Base-by-base conservation (phyloP, 2,329 filamentous ascomycete genomes). In the Talaromyces piceae region DNA sequence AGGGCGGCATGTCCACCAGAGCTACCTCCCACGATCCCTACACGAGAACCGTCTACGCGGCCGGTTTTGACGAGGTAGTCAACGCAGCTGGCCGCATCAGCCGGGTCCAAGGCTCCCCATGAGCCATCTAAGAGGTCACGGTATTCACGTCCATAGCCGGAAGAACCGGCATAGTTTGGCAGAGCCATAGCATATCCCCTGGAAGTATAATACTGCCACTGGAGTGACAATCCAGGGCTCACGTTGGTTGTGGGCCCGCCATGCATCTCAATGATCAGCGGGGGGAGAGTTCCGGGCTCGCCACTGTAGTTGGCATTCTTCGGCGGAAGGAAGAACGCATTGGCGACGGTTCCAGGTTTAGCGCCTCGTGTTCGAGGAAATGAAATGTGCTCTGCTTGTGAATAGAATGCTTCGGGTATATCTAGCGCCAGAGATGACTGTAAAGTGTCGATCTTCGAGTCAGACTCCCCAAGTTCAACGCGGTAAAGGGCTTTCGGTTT, bases 1-100 rank as follows among this genome's bases (percentile, higher is more conserved):
- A 82, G 66, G 0, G 77, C 76, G 9, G 73, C 73, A 60, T 80
- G 81, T 0, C 79, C 79, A 11, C 78, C 78, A 0, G 78, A 75
- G 49, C 75, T 78, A 5, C 67, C 66, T 2, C 78, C 78, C 1
- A 71, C 73, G 50, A 80, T 75, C 0, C 77, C 77, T 0, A 77
- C 68, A 2, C 66, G 65, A 1, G 62, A 57, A 9, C 56, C 50
- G 20, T 70, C 66, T 1, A 77, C 66, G 3, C 69, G 60, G 0
- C 69, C 67, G 0, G 66, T 59, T 0, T 57, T 53, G 1, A 64
- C 65, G 2, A 81, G 67, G 44, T 73, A 71, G 0, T 65, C 59
- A 0, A 77, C 73, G 3, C 69, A 70, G 44, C 75, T 75, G 8
- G 70, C 72, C 1, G 73, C 73, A 50, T 82, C 79, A 8, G 73